These are phyloP conservation scores for Hippophae tibetana DNA, from an alignment of 306 rosid species.

Conservation along the genomic window DNA sequence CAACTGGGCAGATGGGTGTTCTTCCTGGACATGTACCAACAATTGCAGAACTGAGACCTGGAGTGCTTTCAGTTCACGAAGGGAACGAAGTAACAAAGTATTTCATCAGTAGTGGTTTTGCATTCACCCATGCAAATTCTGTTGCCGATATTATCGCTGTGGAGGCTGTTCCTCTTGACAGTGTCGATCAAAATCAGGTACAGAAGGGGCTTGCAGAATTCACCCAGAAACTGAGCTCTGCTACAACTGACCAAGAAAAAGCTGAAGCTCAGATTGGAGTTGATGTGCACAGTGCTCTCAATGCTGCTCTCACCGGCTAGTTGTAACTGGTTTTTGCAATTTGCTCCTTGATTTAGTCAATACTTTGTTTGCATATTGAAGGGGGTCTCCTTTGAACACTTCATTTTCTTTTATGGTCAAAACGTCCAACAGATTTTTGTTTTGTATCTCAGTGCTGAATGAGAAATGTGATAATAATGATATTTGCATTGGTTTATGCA, in stretches of 20 bases:
- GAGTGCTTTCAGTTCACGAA: constrained; percentile 73
- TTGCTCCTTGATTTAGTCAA: constrained; percentile 16
- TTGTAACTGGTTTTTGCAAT: constrained; percentile 13
- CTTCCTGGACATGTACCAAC: constrained; percentile 98
- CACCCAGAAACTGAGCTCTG: constrained; percentile 85
- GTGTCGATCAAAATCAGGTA: constrained; percentile 55
- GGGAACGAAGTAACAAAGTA: constrained; percentile 69
- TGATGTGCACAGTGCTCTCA: constrained; percentile 83
- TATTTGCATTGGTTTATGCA: constrained; percentile 33
- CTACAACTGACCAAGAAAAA: constrained; percentile 88
- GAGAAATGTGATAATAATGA: constrained; percentile 32
- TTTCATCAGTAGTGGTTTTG: constrained; percentile 88
- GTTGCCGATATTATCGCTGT: constrained; percentile 72
- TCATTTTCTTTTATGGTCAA: constrained; percentile 36
- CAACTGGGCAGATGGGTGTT: constrained; percentile 98
- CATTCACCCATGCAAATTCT: constrained; percentile 85
- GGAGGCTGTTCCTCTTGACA: constrained; percentile 84
- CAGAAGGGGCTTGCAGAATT: constrained; percentile 95
- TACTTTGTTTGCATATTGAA: constrained; percentile 15
- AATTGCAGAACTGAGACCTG: constrained; percentile 95
- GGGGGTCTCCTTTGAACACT: constrained; percentile 12
- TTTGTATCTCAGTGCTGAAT: constrained; percentile 31
- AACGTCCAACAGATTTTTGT: constrained; percentile 6
- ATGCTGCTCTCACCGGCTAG: constrained; percentile 69
- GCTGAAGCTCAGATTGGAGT: constrained; percentile 98